phyloP scores from a whole-genome alignment of 441 rosid genomes.

The Mallotus repandus region DNA sequence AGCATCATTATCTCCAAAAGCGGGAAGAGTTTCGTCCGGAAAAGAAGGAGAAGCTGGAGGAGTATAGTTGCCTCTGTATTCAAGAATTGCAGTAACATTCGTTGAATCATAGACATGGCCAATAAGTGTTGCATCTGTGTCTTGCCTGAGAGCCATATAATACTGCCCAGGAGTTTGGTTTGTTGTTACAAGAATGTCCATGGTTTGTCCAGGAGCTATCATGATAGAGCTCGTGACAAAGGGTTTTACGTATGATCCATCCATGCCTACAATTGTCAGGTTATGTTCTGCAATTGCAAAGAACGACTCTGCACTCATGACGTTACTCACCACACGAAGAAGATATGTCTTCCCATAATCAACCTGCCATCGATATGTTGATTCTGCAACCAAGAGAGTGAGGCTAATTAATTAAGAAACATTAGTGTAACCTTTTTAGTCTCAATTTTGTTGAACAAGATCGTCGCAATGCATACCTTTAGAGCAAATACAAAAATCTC shows the following conservation, averaged over 20 bases:
- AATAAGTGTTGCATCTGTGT: not conserved
- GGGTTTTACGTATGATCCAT: constrained; percentile 5
- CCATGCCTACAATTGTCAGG: not conserved
- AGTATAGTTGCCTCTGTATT: not conserved
- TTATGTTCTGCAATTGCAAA: constrained; percentile 5
- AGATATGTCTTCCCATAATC: constrained; percentile 13
- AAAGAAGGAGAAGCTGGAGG: no score
- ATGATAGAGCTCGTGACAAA: not conserved
- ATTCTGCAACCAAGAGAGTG: not conserved
- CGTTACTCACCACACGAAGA: not conserved
- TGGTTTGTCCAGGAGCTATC: constrained; percentile 1
- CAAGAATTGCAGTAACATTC: constrained; percentile 3
- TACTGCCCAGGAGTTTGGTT: not conserved
- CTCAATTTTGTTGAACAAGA: no score
- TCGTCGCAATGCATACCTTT: not conserved
- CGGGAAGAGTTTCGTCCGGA: no score
- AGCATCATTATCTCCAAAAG: no score
- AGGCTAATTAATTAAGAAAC: no score
- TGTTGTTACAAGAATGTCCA: constrained; percentile 7
- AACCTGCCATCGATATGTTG: constrained; percentile 1
- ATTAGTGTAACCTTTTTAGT: no score
- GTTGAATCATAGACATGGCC: not conserved
- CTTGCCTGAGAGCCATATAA: not conserved
- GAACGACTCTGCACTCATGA: not conserved
- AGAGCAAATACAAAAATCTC: no score